phyloP scores from a whole-genome alignment of 2,329 filamentous ascomycete species.

The Colletotrichum kahawae region DNA sequence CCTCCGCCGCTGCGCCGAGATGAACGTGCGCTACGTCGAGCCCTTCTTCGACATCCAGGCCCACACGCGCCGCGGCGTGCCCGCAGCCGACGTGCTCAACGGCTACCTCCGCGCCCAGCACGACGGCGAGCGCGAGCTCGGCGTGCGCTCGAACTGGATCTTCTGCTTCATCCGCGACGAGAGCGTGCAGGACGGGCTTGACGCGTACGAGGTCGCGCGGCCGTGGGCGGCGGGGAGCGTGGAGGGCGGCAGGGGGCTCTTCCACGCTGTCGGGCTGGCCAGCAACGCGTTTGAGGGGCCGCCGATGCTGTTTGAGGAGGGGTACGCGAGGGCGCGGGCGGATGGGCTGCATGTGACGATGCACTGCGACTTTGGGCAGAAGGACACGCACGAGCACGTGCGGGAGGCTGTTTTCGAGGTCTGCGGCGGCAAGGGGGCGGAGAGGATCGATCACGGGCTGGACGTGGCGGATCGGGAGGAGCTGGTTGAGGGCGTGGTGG shows the following conservation, averaged over 20 bases:
- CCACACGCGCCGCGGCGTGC: conserved; percentile 67
- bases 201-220: conserved; percentile 40
- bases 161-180: conserved; percentile 48
- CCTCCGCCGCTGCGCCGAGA: conserved; percentile 65
- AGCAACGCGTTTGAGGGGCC: conserved; percentile 51
- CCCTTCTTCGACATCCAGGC: conserved; percentile 85
- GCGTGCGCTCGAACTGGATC: conserved; percentile 41
- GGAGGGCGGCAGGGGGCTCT: conserved; percentile 37
- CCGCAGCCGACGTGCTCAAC: conserved; percentile 65
- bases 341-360: conserved; percentile 51
- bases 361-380: conserved; percentile 57
- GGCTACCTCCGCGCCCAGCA: conserved; percentile 51
- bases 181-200: conserved; percentile 39
- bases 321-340: conserved; percentile 37
- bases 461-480: conserved; percentile 63
- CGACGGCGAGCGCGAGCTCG: conserved; percentile 29
- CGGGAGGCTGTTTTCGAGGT: conserved; percentile 36
- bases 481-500: conserved; percentile 64
- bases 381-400: conserved; percentile 50
- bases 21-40: conserved; percentile 76
- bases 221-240: conserved; percentile 37
- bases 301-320: conserved; percentile 46
- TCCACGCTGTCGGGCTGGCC: conserved; percentile 52
- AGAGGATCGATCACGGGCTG: conserved; percentile 79
- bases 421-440: conserved; percentile 45